Conservation (phyloP, 2,329 filamentous ascomycete genomes). For the Pseudocercospora fijiensis region DNA sequence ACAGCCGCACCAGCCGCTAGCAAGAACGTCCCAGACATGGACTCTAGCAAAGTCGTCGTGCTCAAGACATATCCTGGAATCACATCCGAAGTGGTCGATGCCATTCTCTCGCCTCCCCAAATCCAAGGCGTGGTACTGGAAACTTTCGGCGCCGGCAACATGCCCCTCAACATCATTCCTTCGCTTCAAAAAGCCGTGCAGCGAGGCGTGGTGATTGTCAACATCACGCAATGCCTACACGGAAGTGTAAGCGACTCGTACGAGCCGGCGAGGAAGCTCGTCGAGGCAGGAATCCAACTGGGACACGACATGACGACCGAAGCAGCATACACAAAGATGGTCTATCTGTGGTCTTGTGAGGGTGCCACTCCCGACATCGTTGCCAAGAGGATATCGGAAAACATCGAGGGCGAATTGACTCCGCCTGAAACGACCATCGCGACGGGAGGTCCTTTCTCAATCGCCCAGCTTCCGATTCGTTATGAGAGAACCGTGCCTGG, state of each 20-base stretch:
- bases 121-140: slow-evolving; percentile 80
- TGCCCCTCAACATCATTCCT: slow-evolving; percentile 78
- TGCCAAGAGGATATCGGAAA: slow-evolving; percentile 67
- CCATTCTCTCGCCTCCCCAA: slow-evolving; percentile 65
- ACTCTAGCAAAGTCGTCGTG: slow-evolving; percentile 86
- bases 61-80: slow-evolving; percentile 90
- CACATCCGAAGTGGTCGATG: slow-evolving; percentile 83
- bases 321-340: slow-evolving; percentile 85
- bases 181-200: slow-evolving; percentile 64
- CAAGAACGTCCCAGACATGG: slow-evolving; percentile 52
- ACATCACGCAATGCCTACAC: slow-evolving; percentile 75
- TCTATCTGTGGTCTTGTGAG: slow-evolving; percentile 65
- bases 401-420: slow-evolving; percentile 81
- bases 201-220: slow-evolving; percentile 81
- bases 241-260: slow-evolving; percentile 43
- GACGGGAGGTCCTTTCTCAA: slow-evolving; percentile 21
- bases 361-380: slow-evolving; percentile 63
- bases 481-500: slow-evolving; percentile 29
- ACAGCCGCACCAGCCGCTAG: slow-evolving; percentile 39
- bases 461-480: slow-evolving; percentile 28
- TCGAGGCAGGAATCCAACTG: slow-evolving; percentile 85
- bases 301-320: slow-evolving; percentile 87
- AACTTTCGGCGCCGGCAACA: slow-evolving; percentile 91
- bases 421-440: slow-evolving; percentile 21
- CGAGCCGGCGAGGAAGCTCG: slow-evolving; percentile 58